A percentile compares a stretch with the other conserved stretches of the same genome.
Conservation (phyloP, 352 stramenopile genomes). For the Peronospora tabacina region DNA sequence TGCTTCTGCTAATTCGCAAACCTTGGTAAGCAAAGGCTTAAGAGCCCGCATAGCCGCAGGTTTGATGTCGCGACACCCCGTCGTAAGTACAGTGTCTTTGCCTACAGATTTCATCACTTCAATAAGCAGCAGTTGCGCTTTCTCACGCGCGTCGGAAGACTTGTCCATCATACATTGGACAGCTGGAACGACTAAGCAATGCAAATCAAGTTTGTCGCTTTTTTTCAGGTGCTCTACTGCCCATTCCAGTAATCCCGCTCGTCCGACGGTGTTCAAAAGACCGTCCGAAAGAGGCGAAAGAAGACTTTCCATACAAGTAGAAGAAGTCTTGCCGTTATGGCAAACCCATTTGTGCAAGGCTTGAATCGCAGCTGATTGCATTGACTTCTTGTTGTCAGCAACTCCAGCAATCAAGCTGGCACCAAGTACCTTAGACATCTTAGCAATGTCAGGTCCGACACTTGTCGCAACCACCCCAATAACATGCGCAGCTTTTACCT, state of each 20-base stretch:
- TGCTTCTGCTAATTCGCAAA: constrained; percentile 39
- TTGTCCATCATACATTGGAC: constrained; percentile 83
- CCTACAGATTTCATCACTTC: constrained; percentile 81
- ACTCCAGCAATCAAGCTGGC: constrained; percentile 61
- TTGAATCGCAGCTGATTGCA: constrained; percentile 72
- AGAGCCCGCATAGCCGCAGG: constrained; percentile 80
- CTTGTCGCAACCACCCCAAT: constrained; percentile 71
- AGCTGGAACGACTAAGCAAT: constrained; percentile 51
- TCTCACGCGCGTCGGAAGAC: constrained; percentile 73
- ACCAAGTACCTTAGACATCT: constrained; percentile 78
- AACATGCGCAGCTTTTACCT: constrained; percentile 79
- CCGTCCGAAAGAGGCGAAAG: constrained; percentile 59
- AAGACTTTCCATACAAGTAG: constrained; percentile 62
- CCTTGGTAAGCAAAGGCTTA: constrained; percentile 80
- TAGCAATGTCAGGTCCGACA: constrained; percentile 63
- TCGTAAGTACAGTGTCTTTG: constrained; percentile 59
- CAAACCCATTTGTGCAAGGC: constrained; percentile 79
- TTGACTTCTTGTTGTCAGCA: constrained; percentile 85
- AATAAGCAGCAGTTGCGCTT: constrained; percentile 63
- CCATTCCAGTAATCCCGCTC: constrained; percentile 72
- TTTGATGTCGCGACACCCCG: constrained; percentile 74
- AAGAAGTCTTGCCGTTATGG: constrained; percentile 61
- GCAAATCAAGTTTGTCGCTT: constrained; percentile 63
- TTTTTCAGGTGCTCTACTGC: constrained; percentile 55
- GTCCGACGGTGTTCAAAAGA: constrained; percentile 67